Percentiles rank a stretch among this genome's conserved stretches.
Conservation (phyloP, 1,284 basidiomycete genomes). For the Somion occarium region DNA sequence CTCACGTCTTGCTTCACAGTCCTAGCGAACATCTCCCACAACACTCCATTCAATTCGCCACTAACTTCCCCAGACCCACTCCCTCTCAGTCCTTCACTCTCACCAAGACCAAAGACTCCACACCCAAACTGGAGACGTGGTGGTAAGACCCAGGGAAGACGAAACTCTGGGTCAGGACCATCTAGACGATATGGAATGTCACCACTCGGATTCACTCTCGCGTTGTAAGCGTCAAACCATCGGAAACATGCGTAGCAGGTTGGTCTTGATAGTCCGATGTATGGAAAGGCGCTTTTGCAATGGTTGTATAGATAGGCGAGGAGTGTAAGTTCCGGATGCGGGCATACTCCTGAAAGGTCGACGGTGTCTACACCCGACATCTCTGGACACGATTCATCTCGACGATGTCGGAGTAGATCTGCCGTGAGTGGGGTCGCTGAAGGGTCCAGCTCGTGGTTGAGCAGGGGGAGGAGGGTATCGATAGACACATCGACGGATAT, state of each 20-base stretch:
- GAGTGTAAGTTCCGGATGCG: not conserved
- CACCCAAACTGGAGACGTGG: not conserved
- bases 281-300: not conserved
- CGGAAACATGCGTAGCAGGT: not conserved
- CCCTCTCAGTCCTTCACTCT: not conserved
- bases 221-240: not conserved
- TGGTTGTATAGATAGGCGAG: not conserved
- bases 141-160: not conserved
- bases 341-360: not conserved
- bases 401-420: not conserved
- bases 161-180: not conserved
- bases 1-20: not conserved
- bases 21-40: not conserved
- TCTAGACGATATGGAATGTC: not conserved
- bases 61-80: not conserved
- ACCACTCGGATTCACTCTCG: not conserved
- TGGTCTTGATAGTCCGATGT: not conserved
- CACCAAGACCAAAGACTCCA: no score
- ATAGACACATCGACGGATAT: not conserved
- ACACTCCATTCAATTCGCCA: not conserved
- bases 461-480: not conserved
- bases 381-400: not conserved
- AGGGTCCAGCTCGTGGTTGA: not conserved
- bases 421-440: not conserved
- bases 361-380: not conserved